Evolutionary conservation across 805 yeast genomes (phyloP).

Genomic region (Yarrowia sp.): DNA sequence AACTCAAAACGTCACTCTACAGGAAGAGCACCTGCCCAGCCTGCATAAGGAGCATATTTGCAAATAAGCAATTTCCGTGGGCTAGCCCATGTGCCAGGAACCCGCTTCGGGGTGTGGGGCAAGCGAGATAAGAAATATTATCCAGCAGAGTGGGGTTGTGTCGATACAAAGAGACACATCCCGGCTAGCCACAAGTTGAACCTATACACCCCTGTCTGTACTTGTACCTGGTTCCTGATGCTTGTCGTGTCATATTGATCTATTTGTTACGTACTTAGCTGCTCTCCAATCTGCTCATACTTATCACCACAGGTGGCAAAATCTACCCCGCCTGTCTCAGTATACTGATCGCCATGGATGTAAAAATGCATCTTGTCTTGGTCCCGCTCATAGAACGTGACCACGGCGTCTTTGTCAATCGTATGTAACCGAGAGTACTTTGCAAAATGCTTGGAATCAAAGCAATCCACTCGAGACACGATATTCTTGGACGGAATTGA

Average conservation of each 20-base stretch:
- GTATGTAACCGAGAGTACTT: neutral
- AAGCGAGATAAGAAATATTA: neutral
- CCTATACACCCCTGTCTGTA: no score
- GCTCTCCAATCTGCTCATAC: neutral
- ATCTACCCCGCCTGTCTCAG: conserved; percentile 12
- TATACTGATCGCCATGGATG: conserved; percentile 1
- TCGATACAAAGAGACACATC: no score
- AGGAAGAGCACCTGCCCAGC: neutral
- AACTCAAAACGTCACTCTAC: conserved; percentile 9
- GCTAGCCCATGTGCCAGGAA: neutral
- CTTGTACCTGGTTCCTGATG: neutral
- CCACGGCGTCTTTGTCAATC: neutral
- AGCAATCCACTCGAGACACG: conserved; percentile 5
- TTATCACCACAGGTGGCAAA: conserved; percentile 8
- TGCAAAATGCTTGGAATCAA: conserved; percentile 4
- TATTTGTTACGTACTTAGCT: neutral
- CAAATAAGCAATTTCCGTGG: neutral
- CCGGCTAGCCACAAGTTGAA: no score
- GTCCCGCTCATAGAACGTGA: neutral
- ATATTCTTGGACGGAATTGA: neutral
- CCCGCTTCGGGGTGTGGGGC: conserved; percentile 8
- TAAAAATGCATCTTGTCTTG: neutral
- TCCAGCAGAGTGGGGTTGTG: neutral
- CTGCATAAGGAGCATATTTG: neutral
- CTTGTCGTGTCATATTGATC: no score